Conservation (phyloP, 73 alveolate genomes). For the Durusdinium trenchii region DNA sequence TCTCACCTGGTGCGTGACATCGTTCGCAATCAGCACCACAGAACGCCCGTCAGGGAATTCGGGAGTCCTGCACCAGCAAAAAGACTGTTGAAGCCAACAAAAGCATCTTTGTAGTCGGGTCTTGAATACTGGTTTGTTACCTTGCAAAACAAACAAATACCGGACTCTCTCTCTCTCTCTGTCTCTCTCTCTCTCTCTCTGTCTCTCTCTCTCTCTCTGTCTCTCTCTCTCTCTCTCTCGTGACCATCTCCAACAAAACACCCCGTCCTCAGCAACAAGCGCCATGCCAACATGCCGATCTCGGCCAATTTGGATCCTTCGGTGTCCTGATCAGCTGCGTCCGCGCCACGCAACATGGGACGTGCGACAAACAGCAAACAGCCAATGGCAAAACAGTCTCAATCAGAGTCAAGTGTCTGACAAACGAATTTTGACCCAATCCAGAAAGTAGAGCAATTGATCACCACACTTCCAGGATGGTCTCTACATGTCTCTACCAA, state of each 20-base stretch:
- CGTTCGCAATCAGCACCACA: slow-evolving; percentile 76
- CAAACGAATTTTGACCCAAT: too few relatives aligned
- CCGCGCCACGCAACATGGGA: too few relatives aligned
- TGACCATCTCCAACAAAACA: background rate
- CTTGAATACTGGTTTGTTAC: background rate
- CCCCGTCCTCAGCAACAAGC: slow-evolving; percentile 18
- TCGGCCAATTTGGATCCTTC: background rate
- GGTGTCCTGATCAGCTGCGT: too few relatives aligned
- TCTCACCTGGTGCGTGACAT: slow-evolving; percentile 71
- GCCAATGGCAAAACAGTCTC: too few relatives aligned
- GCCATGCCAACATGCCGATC: slow-evolving; percentile 87
- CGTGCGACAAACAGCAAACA: too few relatives aligned
- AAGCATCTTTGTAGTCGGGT: background rate
- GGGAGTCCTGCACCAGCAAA: too few relatives aligned
- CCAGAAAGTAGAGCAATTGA: too few relatives aligned
- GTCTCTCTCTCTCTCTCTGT: background rate
- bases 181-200: background rate
- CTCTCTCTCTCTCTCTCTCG: background rate
- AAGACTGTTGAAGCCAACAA: background rate
- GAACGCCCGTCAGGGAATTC: slow-evolving; percentile 64
- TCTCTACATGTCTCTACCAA: too few relatives aligned
- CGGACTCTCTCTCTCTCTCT: background rate
- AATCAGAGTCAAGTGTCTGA: too few relatives aligned
- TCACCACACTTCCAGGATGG: too few relatives aligned
- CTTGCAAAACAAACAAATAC: background rate